Conservation (phyloP, 805 yeast genomes). For the Metschnikowia lunata region DNA sequence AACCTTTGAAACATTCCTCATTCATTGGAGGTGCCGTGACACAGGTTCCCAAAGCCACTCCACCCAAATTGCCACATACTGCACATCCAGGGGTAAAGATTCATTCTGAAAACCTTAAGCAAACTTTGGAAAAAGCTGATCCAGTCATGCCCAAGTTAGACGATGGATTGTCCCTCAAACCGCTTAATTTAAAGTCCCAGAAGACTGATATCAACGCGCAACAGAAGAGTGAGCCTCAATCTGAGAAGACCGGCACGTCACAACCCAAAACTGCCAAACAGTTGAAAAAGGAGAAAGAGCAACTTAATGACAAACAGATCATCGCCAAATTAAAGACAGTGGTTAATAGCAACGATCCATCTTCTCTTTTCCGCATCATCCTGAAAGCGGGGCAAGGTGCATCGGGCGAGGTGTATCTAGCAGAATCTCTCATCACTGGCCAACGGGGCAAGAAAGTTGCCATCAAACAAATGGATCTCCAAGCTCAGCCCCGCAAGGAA, state of each 20-base stretch:
- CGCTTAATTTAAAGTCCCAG: constrained; percentile 14
- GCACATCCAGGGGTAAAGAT: constrained; percentile 34
- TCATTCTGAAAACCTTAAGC: constrained; percentile 23
- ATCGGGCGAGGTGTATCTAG: constrained; percentile 89
- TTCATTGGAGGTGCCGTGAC: constrained; percentile 23
- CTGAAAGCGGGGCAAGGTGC: constrained; percentile 98
- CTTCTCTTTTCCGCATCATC: constrained; percentile 68
- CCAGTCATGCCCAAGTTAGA: background rate
- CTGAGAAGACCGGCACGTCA: constrained; percentile 1
- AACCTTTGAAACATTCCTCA: constrained; percentile 15
- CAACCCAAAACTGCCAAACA: constrained; percentile 35
- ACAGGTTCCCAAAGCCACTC: constrained; percentile 17
- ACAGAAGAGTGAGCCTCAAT: background rate
- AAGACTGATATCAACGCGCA: constrained; percentile 10
- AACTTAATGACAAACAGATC: constrained; percentile 80
- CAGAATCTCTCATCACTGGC: constrained; percentile 54
- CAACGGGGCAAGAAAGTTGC: constrained; percentile 67
- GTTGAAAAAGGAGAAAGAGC: constrained; percentile 38
- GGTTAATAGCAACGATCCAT: constrained; percentile 82
- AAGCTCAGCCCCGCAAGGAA: constrained; percentile 90
- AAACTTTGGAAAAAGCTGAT: constrained; percentile 19
- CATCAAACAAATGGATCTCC: constrained; percentile 90
- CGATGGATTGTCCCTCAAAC: constrained; percentile 9
- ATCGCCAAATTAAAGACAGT: constrained; percentile 78
- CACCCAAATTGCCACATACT: constrained; percentile 29